Evolutionary conservation across 805 yeast species (phyloP).

Genomic region (Starmera caribaea): DNA sequence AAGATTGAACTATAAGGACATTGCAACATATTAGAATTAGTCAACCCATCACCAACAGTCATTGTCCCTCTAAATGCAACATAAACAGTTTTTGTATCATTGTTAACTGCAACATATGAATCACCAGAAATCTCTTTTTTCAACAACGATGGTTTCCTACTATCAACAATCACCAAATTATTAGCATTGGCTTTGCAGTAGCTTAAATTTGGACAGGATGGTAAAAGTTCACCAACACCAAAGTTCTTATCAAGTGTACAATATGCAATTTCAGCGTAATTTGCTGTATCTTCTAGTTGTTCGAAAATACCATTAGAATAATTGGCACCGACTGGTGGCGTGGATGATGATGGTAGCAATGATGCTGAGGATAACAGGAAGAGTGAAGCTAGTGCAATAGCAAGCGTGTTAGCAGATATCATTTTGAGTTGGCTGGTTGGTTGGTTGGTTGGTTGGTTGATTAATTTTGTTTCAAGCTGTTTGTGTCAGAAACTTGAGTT

Average conservation of each 20-base stretch:
- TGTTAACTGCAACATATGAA: constrained; percentile 46
- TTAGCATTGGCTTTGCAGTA: constrained; percentile 7
- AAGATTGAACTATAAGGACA: constrained; percentile 38
- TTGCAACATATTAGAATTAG: constrained; percentile 43
- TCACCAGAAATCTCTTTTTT: constrained; percentile 38
- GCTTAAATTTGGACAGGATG: constrained; percentile 7
- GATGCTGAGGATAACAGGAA: no score
- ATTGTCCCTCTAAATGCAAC: constrained; percentile 58
- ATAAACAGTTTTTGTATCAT: constrained; percentile 29
- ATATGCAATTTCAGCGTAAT: constrained; percentile 12
- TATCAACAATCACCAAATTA: constrained; percentile 2
- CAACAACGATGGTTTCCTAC: constrained; percentile 6
- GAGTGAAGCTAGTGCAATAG: no score
- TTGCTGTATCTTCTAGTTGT: constrained; percentile 6
- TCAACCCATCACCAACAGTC: constrained; percentile 49
- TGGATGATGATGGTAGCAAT: no score
- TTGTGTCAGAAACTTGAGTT: no score
- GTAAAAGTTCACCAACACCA: constrained; percentile 5
- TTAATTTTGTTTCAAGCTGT: neutral
- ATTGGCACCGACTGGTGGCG: no score
- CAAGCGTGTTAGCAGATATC: no score
- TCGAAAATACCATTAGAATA: constrained; percentile 4
- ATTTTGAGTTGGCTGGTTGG: neutral
- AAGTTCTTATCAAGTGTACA: constrained; percentile 7
- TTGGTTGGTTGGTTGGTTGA: neutral